Conservation (phyloP, 2,329 filamentous ascomycete species). For the Chalara sp. region DNA sequence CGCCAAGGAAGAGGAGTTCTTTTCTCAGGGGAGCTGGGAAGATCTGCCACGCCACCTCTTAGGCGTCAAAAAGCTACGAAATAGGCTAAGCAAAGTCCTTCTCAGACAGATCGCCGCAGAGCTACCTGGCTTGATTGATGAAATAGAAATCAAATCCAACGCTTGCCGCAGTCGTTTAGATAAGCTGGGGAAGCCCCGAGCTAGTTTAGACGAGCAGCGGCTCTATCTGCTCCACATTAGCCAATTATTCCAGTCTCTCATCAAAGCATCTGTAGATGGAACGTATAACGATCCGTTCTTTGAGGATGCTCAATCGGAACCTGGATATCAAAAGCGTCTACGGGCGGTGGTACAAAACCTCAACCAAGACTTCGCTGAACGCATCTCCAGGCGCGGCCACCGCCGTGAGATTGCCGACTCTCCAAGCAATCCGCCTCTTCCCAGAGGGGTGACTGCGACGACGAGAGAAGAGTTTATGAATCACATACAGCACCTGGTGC, state of each 20-base stretch:
- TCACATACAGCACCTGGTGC: conserved; percentile 1
- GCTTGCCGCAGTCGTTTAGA: neutral
- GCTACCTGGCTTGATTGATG: conserved; percentile 11
- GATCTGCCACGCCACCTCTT: conserved; percentile 6
- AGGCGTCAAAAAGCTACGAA: conserved; percentile 36
- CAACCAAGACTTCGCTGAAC: conserved; percentile 14
- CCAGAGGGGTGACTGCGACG: conserved; percentile 2
- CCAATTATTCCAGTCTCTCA: conserved; percentile 8
- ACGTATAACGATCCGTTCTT: conserved; percentile 31
- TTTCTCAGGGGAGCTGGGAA: conserved; percentile 13
- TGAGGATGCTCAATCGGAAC: conserved; percentile 20
- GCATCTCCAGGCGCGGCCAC: conserved; percentile 32
- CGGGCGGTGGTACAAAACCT: conserved; percentile 12
- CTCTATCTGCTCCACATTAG: conserved; percentile 10
- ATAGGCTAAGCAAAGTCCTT: conserved; percentile 33
- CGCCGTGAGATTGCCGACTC: conserved; percentile 26
- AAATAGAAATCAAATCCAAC: conserved; percentile 15
- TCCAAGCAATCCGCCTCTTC: neutral
- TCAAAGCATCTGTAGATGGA: conserved; percentile 11
- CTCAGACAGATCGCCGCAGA: conserved; percentile 12
- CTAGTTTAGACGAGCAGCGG: conserved; percentile 2
- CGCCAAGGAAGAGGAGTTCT: conserved; percentile 5
- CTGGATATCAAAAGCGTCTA: conserved; percentile 3
- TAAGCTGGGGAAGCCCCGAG: conserved; percentile 9
- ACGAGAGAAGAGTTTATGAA: conserved; percentile 2